These are phyloP conservation scores for Aspergillus bridgeri DNA, from an alignment of 495 filamentous ascomycete genomes.

Conservation along the genomic window DNA sequence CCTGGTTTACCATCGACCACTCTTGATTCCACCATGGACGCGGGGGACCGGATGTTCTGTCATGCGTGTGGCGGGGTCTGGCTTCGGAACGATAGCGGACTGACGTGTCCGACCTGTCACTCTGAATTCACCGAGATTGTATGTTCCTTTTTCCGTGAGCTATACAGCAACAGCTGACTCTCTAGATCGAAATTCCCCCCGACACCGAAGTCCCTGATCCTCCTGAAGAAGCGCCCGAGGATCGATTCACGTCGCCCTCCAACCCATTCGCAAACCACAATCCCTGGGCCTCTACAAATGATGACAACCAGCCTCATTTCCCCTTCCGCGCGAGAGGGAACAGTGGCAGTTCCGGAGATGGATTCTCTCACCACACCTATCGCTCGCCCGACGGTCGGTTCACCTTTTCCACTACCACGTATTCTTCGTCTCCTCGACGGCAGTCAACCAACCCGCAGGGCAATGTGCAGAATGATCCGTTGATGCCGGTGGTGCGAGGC, in stretches of 20 bases:
- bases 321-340: background rate
- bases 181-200: conserved; percentile 38
- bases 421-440: conserved; percentile 22
- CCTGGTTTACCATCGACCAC: background rate
- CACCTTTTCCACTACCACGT: conserved; percentile 35
- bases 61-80: conserved; percentile 77
- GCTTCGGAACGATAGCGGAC: conserved; percentile 61
- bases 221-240: conserved; percentile 14
- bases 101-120: conserved; percentile 73
- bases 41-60: conserved; percentile 71
- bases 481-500: conserved; percentile 30
- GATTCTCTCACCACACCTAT: conserved; percentile 43
- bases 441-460: conserved; percentile 14
- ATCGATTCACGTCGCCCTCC: conserved; percentile 18
- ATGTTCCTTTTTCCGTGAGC: conserved; percentile 5
- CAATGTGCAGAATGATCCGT: conserved; percentile 17
- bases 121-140: conserved; percentile 83
- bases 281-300: conserved; percentile 36
- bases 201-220: conserved; percentile 25
- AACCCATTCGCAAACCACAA: conserved; percentile 36
- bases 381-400: conserved; percentile 45
- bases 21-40: conserved; percentile 24
- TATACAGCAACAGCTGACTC: conserved; percentile 3
- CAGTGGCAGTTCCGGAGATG: conserved; percentile 7
- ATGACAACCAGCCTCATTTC: conserved; percentile 9